These are phyloP conservation scores for Poronia punctata DNA, from an alignment of 495 filamentous ascomycete genomes.

Conservation along the genomic window DNA sequence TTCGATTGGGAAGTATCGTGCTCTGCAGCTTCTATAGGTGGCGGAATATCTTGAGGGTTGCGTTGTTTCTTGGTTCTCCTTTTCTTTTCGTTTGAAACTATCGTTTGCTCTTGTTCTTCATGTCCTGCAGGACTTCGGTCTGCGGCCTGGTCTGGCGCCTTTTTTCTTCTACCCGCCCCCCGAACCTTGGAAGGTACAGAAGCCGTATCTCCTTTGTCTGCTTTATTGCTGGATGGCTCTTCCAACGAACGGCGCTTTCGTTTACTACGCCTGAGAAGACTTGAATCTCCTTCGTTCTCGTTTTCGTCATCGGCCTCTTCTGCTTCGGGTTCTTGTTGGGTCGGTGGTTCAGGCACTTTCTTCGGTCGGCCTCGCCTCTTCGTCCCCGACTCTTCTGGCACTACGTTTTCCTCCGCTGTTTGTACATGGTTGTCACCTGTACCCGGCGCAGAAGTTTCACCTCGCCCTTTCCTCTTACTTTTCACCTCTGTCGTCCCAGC, in stretches of 20 bases:
- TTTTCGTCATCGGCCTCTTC: slow-evolving; percentile 21
- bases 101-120: slow-evolving; percentile 3
- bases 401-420: background rate
- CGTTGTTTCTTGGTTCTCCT: no score
- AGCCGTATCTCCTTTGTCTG: background rate
- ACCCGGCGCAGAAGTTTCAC: slow-evolving; percentile 5
- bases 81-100: no score
- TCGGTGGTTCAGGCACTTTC: slow-evolving; percentile 18
- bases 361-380: slow-evolving; percentile 11
- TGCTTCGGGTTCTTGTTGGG: slow-evolving; percentile 8
- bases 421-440: background rate
- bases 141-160: no score
- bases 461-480: slow-evolving; percentile 7
- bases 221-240: background rate
- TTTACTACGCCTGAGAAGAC: slow-evolving; percentile 18
- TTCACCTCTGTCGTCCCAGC: slow-evolving; percentile 13
- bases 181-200: no score
- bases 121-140: no score
- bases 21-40: no score
- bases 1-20: no score
- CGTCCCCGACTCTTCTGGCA: slow-evolving; percentile 3
- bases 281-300: slow-evolving; percentile 22
- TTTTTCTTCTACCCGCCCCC: no score
- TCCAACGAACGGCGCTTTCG: slow-evolving; percentile 11
- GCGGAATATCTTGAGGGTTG: no score